Evolutionary conservation across 192 early-diverging fungal species (phyloP).

Genomic region (Coemansia sp.): DNA sequence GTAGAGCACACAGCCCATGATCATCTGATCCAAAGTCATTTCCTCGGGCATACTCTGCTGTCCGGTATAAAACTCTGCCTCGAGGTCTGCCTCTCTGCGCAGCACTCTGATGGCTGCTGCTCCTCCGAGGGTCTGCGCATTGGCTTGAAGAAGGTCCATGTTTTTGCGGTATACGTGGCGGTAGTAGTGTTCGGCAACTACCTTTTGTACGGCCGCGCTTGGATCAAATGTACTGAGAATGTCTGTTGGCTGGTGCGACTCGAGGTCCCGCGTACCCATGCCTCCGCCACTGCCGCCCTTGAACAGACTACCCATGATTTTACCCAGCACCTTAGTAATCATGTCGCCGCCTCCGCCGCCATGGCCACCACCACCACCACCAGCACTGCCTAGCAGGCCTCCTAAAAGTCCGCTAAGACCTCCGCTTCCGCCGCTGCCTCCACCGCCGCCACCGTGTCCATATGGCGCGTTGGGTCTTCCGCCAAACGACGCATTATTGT

Average conservation of each 20-base stretch:
- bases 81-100: slow-evolving; percentile 21
- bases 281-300: slow-evolving; percentile 6
- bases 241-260: slow-evolving; percentile 2
- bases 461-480: no score
- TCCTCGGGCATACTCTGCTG: slow-evolving; percentile 17
- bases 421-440: not conserved
- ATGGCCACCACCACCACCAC: not conserved
- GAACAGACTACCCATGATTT: slow-evolving; percentile 44
- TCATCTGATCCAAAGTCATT: slow-evolving; percentile 32
- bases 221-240: slow-evolving; percentile 31
- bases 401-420: not conserved
- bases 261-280: slow-evolving; percentile 30
- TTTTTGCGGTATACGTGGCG: slow-evolving; percentile 34
- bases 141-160: slow-evolving; percentile 26
- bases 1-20: slow-evolving; percentile 36
- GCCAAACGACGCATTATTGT: no score
- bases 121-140: slow-evolving; percentile 33
- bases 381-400: not conserved
- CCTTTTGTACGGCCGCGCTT: slow-evolving; percentile 27
- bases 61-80: slow-evolving; percentile 11
- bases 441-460: not conserved
- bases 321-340: slow-evolving; percentile 29
- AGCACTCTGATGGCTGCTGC: slow-evolving; percentile 39
- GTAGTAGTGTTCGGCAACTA: slow-evolving; percentile 44
- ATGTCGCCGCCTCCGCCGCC: slow-evolving; percentile 18